Base-by-base conservation (phyloP, 139 green algal species). In the Volvox africanus region DNA sequence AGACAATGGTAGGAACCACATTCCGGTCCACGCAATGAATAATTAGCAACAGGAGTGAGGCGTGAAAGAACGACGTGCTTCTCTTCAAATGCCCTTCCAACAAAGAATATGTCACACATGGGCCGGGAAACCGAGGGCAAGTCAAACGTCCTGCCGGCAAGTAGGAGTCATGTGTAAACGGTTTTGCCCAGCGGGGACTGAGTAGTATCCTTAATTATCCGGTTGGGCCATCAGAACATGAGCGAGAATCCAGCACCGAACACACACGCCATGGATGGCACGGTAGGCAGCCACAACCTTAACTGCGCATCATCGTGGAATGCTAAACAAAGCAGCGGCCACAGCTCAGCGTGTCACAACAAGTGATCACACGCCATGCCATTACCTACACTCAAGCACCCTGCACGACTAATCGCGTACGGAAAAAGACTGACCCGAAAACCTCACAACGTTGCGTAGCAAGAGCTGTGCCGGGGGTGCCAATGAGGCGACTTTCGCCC, bases 41-140 rank as follows among this genome's bases (percentile, higher is more conserved):
- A 68, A 44, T 86, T 17, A 86, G 80, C 80, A 84, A 24, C 50
- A 44, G 44, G 80, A 9, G 44, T 55, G 44, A 86, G 44, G 80
- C 26, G 50, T 71, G 80, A 50, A 18, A 50, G 50, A 55, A 20
- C 19, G 80, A 20, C 24, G 80, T 71, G 80, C 80, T 86, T 86
- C 80, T 84, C 78, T 86, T 73, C 80, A 44, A 86, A 26, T 86
- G 80, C 50, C 80, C 80, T 86, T 86, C 79, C 80, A 86, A 86
- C 80, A 86, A 86, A 86, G 80, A 86, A 86, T 86, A 21, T 13
- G 44, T 85, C 32, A 85, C 21, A 62, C 18, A 18, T 2, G 14
- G 44, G 73, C 24, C 22, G 67, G 67, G 5, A 6, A 28, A 75
- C 67, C 44, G 44, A 55, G 9, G 44, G 5, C 44, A 55, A 55